Conservation (phyloP, 371 early-diverging fungal species). For the Lichtheimia ornata region DNA sequence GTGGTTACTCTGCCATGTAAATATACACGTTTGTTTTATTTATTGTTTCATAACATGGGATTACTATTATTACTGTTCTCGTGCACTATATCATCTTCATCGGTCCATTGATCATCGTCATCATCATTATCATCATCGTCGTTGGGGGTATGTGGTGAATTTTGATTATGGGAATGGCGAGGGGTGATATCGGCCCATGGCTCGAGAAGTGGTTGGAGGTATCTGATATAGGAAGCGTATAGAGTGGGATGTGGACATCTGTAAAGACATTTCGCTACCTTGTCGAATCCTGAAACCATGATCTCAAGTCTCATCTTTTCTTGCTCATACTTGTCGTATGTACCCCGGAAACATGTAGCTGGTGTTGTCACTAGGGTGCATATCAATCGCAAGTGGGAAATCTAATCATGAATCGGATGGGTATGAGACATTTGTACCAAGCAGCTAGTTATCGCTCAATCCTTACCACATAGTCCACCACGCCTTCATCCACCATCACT, state of each 20-base stretch:
- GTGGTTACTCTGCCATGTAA: slow-evolving; percentile 49
- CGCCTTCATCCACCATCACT: slow-evolving; percentile 58
- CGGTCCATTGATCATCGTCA: slow-evolving; percentile 11
- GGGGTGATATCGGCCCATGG: slow-evolving; percentile 39
- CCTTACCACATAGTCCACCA: slow-evolving; percentile 51
- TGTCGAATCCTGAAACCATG: slow-evolving; percentile 55
- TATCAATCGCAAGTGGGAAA: slow-evolving; percentile 47
- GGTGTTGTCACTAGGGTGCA: slow-evolving; percentile 47
- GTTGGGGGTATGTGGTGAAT: background rate
- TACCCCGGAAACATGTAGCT: slow-evolving; percentile 36
- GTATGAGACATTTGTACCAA: background rate
- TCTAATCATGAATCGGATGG: slow-evolving; percentile 16
- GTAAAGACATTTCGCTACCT: slow-evolving; percentile 48
- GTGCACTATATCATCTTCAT: background rate
- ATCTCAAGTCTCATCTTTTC: slow-evolving; percentile 51
- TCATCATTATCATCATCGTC: slow-evolving; percentile 10
- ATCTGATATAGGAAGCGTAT: slow-evolving; percentile 43
- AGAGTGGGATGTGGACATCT: slow-evolving; percentile 66
- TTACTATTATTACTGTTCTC: background rate
- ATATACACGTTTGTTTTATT: slow-evolving; percentile 4
- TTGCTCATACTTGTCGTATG: slow-evolving; percentile 40
- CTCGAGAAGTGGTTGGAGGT: slow-evolving; percentile 39
- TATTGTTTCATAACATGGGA: background rate
- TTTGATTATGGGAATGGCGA: too few relatives aligned
- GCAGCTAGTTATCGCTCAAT: background rate